phyloP scores from a whole-genome alignment of 1,139 yeast species.

The Kluyveromyces marxianus region DNA sequence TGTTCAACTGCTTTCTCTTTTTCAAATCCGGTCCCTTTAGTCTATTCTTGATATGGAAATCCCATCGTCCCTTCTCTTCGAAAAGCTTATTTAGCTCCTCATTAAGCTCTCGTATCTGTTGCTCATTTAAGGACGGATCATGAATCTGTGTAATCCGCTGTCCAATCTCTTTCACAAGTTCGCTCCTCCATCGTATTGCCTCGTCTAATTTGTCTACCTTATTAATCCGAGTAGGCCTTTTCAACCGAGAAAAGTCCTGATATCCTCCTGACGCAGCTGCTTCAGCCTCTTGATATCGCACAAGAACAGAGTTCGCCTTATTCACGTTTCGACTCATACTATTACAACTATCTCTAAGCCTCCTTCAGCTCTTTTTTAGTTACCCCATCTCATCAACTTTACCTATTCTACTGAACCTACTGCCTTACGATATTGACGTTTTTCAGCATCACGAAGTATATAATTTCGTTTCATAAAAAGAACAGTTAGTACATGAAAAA shows the following conservation, averaged over 20 bases:
- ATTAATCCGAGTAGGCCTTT: conserved; percentile 56
- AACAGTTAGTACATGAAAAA: no score
- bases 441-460: no score
- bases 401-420: no score
- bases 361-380: background rate
- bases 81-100: conserved; percentile 65
- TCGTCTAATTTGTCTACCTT: conserved; percentile 50
- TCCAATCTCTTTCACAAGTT: conserved; percentile 58
- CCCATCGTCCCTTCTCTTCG: conserved; percentile 72
- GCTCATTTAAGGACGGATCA: conserved; percentile 52
- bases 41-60: conserved; percentile 50
- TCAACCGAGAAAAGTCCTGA: conserved; percentile 48
- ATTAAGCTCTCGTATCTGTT: conserved; percentile 63
- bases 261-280: conserved; percentile 51
- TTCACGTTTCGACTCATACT: conserved; percentile 62
- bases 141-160: conserved; percentile 55
- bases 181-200: conserved; percentile 73
- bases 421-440: no score
- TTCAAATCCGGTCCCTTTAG: conserved; percentile 67
- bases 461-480: no score
- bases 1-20: conserved; percentile 21
- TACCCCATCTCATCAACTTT: no score
- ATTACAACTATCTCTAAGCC: background rate
- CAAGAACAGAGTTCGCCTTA: conserved; percentile 65
- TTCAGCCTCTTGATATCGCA: conserved; percentile 55